phyloP scores from a whole-genome alignment of 139 green algal species.

The Zygnema circumcarinatum region DNA sequence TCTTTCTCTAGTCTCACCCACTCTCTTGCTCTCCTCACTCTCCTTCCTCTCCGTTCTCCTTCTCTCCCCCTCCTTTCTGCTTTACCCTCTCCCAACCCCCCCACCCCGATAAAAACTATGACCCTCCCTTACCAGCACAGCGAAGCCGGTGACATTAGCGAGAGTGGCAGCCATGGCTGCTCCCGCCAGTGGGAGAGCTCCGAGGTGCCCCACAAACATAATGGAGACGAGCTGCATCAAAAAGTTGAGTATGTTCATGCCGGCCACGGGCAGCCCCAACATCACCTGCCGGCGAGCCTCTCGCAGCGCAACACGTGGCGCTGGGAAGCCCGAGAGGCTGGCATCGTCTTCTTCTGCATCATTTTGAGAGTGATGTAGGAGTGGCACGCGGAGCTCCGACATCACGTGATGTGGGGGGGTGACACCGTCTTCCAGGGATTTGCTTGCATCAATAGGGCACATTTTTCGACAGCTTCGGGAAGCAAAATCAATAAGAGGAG shows the following conservation, averaged over 20 bases:
- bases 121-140: conserved; percentile 27
- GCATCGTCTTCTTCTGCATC: too few species aligned
- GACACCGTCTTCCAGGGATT: too few species aligned
- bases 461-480: too few species aligned
- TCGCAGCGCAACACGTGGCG: neutral
- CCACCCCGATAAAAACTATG: neutral
- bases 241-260: conserved; percentile 1
- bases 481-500: too few species aligned
- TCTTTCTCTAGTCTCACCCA: neutral
- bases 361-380: too few species aligned
- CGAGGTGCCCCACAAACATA: conserved; percentile 48
- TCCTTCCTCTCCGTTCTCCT: neutral
- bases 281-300: neutral
- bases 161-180: conserved; percentile 28
- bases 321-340: neutral
- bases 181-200: conserved; percentile 31
- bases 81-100: neutral
- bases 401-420: too few species aligned
- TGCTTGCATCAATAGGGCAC: too few species aligned
- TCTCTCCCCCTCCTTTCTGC: neutral
- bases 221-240: conserved; percentile 31
- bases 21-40: neutral
- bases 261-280: conserved; percentile 6
- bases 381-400: too few species aligned
- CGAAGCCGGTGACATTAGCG: conserved; percentile 47